Conservation (phyloP, 352 stramenopile genomes). For the Globisporangium middletonii region DNA sequence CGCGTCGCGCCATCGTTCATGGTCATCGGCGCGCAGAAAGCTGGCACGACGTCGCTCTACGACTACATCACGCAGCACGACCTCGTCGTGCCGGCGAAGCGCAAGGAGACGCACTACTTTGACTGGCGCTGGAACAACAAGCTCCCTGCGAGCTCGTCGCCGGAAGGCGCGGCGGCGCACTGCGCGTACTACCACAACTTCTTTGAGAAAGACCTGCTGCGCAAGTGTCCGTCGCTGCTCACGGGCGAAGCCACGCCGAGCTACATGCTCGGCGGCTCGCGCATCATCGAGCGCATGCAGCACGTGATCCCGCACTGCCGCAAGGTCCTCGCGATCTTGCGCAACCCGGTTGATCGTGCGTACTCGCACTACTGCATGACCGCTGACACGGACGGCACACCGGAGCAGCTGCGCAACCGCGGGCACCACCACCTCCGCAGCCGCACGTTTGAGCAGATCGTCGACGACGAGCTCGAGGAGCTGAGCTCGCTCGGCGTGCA, state of each 20-base stretch:
- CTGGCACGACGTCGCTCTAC: conserved; percentile 96
- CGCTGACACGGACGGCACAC: conserved; percentile 61
- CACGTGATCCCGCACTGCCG: conserved; percentile 67
- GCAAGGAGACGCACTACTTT: conserved; percentile 97
- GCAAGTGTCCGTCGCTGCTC: conserved; percentile 85
- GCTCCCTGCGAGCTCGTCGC: conserved; percentile 41
- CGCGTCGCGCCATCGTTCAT: conserved; percentile 89
- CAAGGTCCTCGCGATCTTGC: conserved; percentile 84
- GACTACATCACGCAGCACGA: conserved; percentile 98
- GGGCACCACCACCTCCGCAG: conserved; percentile 62
- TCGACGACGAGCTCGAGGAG: conserved; percentile 67
- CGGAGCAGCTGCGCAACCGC: conserved; percentile 73
- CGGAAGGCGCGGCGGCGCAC: conserved; percentile 55
- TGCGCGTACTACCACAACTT: conserved; percentile 77
- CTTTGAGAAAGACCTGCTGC: conserved; percentile 75
- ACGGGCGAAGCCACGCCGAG: conserved; percentile 92
- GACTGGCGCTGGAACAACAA: conserved; percentile 95
- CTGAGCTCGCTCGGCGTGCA: conserved; percentile 55
- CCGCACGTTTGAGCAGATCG: conserved; percentile 63
- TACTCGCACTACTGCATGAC: conserved; percentile 91
- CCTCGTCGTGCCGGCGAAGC: conserved; percentile 85
- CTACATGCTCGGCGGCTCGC: conserved; percentile 82
- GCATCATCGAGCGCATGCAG: conserved; percentile 72
- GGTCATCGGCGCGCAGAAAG: conserved; percentile 95
- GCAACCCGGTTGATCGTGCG: conserved; percentile 75